Base-by-base conservation (phyloP, 2,329 filamentous ascomycete genomes). In the Seiridium unicorne region DNA sequence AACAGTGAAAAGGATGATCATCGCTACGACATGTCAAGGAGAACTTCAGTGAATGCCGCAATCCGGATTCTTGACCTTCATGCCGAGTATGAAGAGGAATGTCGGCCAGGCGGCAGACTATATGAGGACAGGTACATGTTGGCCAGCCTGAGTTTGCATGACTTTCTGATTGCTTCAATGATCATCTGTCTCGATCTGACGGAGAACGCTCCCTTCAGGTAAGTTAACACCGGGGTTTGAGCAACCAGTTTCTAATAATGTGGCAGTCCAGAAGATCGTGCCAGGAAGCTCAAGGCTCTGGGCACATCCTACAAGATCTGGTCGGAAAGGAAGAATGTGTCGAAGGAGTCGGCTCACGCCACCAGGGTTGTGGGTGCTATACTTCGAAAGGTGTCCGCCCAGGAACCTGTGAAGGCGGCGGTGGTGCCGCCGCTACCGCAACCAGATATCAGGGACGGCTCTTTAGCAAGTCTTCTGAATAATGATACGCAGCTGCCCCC, bases 81-180 rank as follows among this genome's bases (percentile, higher is more conserved):
- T 57, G 74, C 76, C 18, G 80, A 83, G 65, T 75, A 82, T 47
- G 76, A 81, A 49, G 68, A 73, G 48, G 79, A 81, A 66, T 74
- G 74, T 13, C 73, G 71, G 34, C 77, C 79, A 0, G 82, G 82
- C 0, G 84, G 84, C 0, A 75, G 81, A 26, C 69, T 88, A 61
- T 76, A 79, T 59, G 75, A 79, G 44, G 80, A 86, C 55, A 76
- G 79, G 47, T 84, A 81, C 70, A 82, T 87, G 73, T 68, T 86
- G 6, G 79, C 79, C 3, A 80, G 79, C 3, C 68, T 87, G 49
- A 81, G 80, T 4, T 72, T 82, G 31, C 82, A 85, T 40, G 82
- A 87, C 63, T 87, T 85, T 61, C 70, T 87, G 34, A 77, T 87
- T 18, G 84, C 84, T 0, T 79, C 83, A 10, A 87, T 86, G 82